phyloP scores from a whole-genome alignment of 2,329 filamentous ascomycete genomes.

The Trichoderma hamatum region DNA sequence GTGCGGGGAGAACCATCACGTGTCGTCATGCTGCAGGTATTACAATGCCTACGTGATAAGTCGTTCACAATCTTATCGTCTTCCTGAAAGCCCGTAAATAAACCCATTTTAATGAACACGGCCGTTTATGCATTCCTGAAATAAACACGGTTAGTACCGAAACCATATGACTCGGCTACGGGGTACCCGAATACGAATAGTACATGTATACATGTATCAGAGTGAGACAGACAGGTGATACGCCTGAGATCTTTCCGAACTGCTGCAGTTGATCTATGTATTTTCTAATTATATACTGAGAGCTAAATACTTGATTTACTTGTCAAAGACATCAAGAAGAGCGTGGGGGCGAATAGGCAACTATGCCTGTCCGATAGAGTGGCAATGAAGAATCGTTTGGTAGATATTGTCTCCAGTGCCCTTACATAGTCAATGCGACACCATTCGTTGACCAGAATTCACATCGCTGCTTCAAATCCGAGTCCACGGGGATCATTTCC shows the following conservation, averaged over 20 bases:
- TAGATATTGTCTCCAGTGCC: background rate
- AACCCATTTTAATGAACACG: background rate
- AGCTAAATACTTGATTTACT: background rate
- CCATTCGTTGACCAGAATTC: constrained; percentile 33
- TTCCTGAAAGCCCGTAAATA: background rate
- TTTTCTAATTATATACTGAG: background rate
- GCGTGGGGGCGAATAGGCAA: background rate
- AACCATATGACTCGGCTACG: background rate
- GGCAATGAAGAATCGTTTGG: background rate
- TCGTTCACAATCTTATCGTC: background rate
- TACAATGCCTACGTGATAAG: background rate
- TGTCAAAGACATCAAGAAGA: background rate
- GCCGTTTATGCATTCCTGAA: background rate
- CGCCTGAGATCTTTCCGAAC: background rate
- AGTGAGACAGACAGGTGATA: background rate
- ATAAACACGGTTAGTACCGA: background rate
- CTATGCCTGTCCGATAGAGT: background rate
- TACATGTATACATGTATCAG: background rate
- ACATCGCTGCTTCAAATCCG: constrained; percentile 35
- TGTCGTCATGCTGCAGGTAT: constrained; percentile 10
- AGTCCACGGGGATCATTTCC: constrained; percentile 44
- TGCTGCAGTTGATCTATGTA: background rate
- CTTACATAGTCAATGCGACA: constrained; percentile 32
- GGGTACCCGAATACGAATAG: background rate
- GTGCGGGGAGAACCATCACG: constrained; percentile 23